These are phyloP conservation scores for Saccharomyces pastorianus DNA, from an alignment of 1,139 yeast genomes.

Conservation along the genomic window DNA sequence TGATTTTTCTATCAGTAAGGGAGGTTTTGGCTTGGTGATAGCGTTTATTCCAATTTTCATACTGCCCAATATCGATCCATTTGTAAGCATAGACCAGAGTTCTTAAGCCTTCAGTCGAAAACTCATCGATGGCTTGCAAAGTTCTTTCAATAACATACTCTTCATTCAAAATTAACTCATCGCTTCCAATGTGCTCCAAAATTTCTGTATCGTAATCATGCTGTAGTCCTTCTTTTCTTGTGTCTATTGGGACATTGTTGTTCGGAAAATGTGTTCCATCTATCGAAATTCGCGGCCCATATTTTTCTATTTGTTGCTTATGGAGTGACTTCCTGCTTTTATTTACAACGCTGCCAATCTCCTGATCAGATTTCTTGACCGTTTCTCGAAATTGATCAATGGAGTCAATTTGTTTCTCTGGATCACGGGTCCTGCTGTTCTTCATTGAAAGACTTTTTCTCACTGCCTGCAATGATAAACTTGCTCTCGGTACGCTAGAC, in stretches of 20 bases:
- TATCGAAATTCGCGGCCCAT: slow-evolving; percentile 31
- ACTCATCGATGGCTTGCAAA: slow-evolving; percentile 82
- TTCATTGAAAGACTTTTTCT: slow-evolving; percentile 24
- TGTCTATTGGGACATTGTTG: slow-evolving; percentile 4
- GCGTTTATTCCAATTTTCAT: slow-evolving; percentile 54
- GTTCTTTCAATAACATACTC: slow-evolving; percentile 76
- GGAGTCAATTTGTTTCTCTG: slow-evolving; percentile 36
- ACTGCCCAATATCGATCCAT: slow-evolving; percentile 56
- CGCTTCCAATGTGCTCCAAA: slow-evolving; percentile 44
- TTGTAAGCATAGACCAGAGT: slow-evolving; percentile 77
- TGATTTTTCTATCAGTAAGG: slow-evolving; percentile 52
- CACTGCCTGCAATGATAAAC: slow-evolving; percentile 32
- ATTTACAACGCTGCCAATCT: slow-evolving; percentile 50
- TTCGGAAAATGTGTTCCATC: slow-evolving; percentile 1
- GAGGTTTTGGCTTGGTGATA: slow-evolving; percentile 76
- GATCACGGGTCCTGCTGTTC: slow-evolving; percentile 22
- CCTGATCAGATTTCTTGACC: slow-evolving; percentile 44
- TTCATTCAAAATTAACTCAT: slow-evolving; percentile 59
- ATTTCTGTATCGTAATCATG: slow-evolving; percentile 11
- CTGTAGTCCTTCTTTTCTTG: slow-evolving; percentile 4
- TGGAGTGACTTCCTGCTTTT: slow-evolving; percentile 59
- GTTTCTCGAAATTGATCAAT: slow-evolving; percentile 50
- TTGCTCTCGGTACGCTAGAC: slow-evolving; percentile 28
- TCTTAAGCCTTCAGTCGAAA: slow-evolving; percentile 89
- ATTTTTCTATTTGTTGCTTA: slow-evolving; percentile 50